Percentiles rank a stretch among this genome's conserved stretches.
Conservation (phyloP, 768 basidiomycete species). For the Russula foetens region DNA sequence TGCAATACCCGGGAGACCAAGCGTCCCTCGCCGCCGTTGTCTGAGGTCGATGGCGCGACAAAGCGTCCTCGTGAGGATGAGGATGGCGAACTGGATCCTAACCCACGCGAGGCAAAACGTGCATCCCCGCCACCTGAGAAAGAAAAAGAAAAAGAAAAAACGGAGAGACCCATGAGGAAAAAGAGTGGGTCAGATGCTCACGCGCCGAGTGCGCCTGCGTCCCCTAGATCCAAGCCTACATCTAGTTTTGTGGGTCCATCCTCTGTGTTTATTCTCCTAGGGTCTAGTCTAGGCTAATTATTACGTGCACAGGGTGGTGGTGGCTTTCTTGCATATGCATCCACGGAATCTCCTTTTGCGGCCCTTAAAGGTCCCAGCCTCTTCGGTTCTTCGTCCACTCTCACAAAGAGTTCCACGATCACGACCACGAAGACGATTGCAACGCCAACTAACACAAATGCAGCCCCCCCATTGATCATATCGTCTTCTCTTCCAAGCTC, state of each 20-base stretch:
- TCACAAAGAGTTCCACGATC: slow-evolving; percentile 26
- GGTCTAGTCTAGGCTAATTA: not conserved
- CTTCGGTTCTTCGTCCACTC: slow-evolving; percentile 30
- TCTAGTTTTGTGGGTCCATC: slow-evolving; percentile 12
- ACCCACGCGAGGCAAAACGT: slow-evolving; percentile 40
- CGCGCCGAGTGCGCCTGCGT: not conserved
- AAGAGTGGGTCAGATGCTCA: slow-evolving; percentile 11
- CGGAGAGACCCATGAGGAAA: slow-evolving; percentile 8
- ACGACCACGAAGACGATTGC: slow-evolving; percentile 21
- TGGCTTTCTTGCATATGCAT: slow-evolving; percentile 78
- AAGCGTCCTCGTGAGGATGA: slow-evolving; percentile 16
- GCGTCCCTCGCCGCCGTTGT: slow-evolving; percentile 62
- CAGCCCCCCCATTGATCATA: not conserved
- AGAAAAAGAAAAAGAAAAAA: slow-evolving; percentile 12
- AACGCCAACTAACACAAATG: not conserved
- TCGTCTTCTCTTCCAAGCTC: slow-evolving; percentile 8
- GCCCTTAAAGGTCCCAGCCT: slow-evolving; percentile 61
- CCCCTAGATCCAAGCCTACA: slow-evolving; percentile 14
- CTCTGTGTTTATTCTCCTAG: not conserved
- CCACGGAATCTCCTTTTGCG: slow-evolving; percentile 65
- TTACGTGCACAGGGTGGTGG: slow-evolving; percentile 23
- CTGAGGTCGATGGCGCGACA: slow-evolving; percentile 28
- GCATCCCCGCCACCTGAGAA: slow-evolving; percentile 50
- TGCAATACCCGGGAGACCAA: slow-evolving; percentile 44
- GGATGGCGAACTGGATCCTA: slow-evolving; percentile 9